Conservation (phyloP, 176 grass and related monocot genomes). For the Chrysopogon serrulatus region DNA sequence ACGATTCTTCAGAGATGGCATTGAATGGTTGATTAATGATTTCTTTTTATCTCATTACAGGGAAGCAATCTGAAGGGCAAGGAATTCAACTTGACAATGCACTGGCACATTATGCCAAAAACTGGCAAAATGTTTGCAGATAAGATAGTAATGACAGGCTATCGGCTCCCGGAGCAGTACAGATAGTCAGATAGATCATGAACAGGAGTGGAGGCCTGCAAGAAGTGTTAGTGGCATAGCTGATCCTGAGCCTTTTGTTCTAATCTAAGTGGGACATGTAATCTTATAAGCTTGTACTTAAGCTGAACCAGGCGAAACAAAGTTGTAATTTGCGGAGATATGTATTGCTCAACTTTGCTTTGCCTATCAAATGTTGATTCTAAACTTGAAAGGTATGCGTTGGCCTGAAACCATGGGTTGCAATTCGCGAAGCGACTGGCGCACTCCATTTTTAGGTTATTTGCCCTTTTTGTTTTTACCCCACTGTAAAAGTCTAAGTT, state of each 20-base stretch:
- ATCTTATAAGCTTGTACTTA: slow-evolving; percentile 5
- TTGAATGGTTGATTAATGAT: neutral
- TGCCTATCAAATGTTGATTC: neutral
- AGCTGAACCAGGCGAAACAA: neutral
- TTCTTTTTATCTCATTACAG: slow-evolving; percentile 20
- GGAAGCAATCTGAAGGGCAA: slow-evolving; percentile 91
- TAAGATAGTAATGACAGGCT: slow-evolving; percentile 93
- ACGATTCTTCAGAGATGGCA: neutral
- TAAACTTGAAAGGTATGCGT: neutral
- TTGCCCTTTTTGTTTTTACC: neutral
- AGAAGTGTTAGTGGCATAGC: slow-evolving; percentile 10
- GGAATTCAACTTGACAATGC: slow-evolving; percentile 95
- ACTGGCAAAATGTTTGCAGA: slow-evolving; percentile 98
- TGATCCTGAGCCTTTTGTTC: slow-evolving; percentile 14
- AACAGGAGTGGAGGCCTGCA: neutral
- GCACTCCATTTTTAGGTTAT: neutral
- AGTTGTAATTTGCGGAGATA: neutral
- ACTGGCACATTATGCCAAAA: slow-evolving; percentile 99
- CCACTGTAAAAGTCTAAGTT: neutral
- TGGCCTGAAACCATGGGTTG: neutral
- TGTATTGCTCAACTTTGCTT: neutral
- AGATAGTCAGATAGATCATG: slow-evolving; percentile 69
- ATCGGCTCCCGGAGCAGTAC: slow-evolving; percentile 83
- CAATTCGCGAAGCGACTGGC: neutral
- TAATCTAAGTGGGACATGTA: slow-evolving; percentile 21